These are phyloP conservation scores for Arbutus unedo DNA, from an alignment of 148 eudicot species.

Conservation along the genomic window DNA sequence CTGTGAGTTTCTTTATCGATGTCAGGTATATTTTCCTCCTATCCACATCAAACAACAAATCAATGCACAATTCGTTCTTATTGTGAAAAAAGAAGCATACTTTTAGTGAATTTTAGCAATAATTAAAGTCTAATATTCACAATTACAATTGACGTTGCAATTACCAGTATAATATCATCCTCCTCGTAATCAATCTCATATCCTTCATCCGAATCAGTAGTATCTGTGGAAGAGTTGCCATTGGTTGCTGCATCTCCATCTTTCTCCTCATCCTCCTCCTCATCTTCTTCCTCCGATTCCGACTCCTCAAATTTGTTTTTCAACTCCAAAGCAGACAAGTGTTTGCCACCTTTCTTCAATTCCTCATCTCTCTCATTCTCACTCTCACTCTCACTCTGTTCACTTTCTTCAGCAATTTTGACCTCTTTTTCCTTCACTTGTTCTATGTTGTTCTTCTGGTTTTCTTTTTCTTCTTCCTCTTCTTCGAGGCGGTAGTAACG, in stretches of 20 bases:
- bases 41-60: conserved; percentile 20
- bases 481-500: conserved; percentile 59
- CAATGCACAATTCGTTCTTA: background rate
- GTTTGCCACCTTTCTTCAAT: conserved; percentile 14
- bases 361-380: conserved; percentile 19
- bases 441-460: conserved; percentile 2
- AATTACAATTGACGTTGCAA: background rate
- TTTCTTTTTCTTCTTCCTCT: conserved; percentile 18
- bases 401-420: conserved; percentile 25
- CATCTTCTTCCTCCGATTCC: conserved; percentile 27
- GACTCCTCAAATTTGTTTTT: conserved; percentile 26
- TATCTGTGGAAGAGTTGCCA: conserved; percentile 35
- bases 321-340: conserved; percentile 19
- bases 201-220: conserved; percentile 45
- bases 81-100: background rate
- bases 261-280: conserved; percentile 24
- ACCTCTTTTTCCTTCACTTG: conserved; percentile 16
- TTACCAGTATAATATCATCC: conserved; percentile 50
- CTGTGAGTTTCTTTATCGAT: conserved; percentile 83
- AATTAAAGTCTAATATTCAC: background rate
- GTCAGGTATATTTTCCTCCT: conserved; percentile 72
- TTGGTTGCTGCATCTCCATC: conserved; percentile 27
- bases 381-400: conserved; percentile 17
- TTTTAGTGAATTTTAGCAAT: background rate
- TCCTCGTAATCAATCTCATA: conserved; percentile 42